Conservation (phyloP, 2,329 filamentous ascomycete species). For the Calonectria montana region DNA sequence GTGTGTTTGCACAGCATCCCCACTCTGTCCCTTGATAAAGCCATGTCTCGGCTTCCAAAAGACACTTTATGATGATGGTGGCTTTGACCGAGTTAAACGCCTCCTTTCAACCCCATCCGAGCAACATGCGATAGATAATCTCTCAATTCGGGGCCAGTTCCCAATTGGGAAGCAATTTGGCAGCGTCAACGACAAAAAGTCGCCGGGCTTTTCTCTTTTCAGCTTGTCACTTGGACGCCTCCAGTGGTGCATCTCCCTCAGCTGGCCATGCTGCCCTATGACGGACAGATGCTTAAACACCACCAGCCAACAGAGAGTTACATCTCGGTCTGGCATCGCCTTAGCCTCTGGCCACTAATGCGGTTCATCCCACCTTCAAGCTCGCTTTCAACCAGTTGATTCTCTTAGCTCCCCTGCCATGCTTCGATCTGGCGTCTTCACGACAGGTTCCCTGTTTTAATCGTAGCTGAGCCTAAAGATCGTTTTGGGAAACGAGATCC, state of each 20-base stretch:
- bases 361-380: conserved; percentile 36
- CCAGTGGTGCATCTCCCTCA: conserved; percentile 21
- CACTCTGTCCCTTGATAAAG: neutral
- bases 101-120: conserved; percentile 3
- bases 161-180: neutral
- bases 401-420: conserved; percentile 6
- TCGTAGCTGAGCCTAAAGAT: conserved; percentile 6
- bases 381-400: neutral
- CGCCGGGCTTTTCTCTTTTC: conserved; percentile 32
- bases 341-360: conserved; percentile 39
- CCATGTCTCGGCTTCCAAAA: conserved; percentile 4
- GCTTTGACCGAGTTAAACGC: neutral
- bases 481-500: neutral
- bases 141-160: neutral
- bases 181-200: neutral
- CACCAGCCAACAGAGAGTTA: conserved; percentile 18
- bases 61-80: neutral
- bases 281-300: conserved; percentile 3
- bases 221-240: conserved; percentile 37
- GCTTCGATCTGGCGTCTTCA: conserved; percentile 13
- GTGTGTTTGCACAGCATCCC: neutral
- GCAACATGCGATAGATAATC: neutral
- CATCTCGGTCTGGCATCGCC: conserved; percentile 22
- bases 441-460: conserved; percentile 3
- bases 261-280: conserved; percentile 7